phyloP scores from a whole-genome alignment of 2,329 filamentous ascomycete genomes.

The Apiospora saccharicola region DNA sequence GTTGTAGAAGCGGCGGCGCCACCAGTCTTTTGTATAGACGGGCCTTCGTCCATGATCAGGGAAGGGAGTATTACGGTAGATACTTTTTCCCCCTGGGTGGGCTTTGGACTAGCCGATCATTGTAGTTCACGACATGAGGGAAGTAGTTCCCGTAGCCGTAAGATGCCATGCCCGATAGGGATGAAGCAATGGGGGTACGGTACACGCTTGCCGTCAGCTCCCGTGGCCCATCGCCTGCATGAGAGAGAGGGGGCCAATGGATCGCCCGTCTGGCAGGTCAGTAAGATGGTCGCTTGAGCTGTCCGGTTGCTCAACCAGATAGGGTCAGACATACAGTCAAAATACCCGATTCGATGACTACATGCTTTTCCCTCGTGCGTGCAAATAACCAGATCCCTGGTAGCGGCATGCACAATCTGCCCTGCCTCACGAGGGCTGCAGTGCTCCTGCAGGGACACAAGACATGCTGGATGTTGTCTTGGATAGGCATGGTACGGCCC shows the following conservation, averaged over 20 bases:
- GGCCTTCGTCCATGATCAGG: conserved; percentile 4
- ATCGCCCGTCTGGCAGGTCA: background rate
- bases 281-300: background rate
- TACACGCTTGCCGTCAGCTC: background rate
- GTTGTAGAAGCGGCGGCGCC: conserved; percentile 18
- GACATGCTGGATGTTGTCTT: background rate
- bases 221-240: background rate
- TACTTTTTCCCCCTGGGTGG: background rate
- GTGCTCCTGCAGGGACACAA: conserved; percentile 14
- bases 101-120: background rate
- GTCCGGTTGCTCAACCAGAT: background rate
- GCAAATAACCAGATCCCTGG: background rate
- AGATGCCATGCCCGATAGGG: conserved; percentile 10
- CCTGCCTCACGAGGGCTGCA: conserved; percentile 1
- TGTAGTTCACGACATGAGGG: conserved; percentile 12
- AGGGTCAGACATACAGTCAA: background rate
- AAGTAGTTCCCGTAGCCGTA: conserved; percentile 17
- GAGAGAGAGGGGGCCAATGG: conserved; percentile 16
- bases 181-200: background rate
- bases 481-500: conserved; percentile 5
- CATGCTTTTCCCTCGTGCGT: background rate
- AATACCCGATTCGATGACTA: conserved; percentile 12
- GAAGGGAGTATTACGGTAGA: conserved; percentile 9
- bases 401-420: conserved; percentile 7
- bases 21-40: conserved; percentile 22